Evolutionary conservation across 2,329 filamentous ascomycete species (phyloP), one percentile per base, ranked within the genome.

Genomic region (Tolypocladium album): DNA sequence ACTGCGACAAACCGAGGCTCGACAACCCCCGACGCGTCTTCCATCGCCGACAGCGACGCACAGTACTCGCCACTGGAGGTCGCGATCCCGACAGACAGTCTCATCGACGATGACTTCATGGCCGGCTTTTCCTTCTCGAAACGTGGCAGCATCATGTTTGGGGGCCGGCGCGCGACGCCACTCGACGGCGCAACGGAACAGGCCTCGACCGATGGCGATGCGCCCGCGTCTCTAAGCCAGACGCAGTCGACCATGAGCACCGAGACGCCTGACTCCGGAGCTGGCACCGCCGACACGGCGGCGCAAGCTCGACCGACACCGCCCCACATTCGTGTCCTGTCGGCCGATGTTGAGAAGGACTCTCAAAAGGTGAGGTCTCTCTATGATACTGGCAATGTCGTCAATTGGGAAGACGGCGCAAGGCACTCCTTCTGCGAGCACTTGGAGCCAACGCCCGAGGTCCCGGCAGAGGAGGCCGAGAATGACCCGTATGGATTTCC

Each of bases 301-400:
- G 34, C 40, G n/a, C 59, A 38, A 53, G 58, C 6, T 45, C 52
- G 58, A 53, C 34, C 59, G 60, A 66, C 71, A 39, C 65, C 74
- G 59, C 79, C 81, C 64, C 78, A 77, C 70, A 80, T 82, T 66
- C 78, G 77, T 65, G 71, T 84, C 68, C 74, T 83, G 70, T 76
- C 80, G 66, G 74, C 76, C 70, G 81, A 84, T 66, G 72, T 80
- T 68, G 82, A 85, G 76, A 81, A 80, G 75, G 82, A 85, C 76
- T 85, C 82, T 76, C 81, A 82, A 81, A 84, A 85, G 79, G 82
- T 85, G 79, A 84, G 82, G 79, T 85, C 82, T 74, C 82, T 85
- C 75, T 85, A 85, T 78, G 78, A 81, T 76, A 77, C 77, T 69
- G 78, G 78, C 74, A 81, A 82, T 70, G 73, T 71, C 72, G 72